A percentile compares a stretch with the other conserved stretches of the same genome.
These are phyloP conservation scores for Xylaria longipes DNA, from an alignment of 495 filamentous ascomycete genomes.

Conservation along the genomic window DNA sequence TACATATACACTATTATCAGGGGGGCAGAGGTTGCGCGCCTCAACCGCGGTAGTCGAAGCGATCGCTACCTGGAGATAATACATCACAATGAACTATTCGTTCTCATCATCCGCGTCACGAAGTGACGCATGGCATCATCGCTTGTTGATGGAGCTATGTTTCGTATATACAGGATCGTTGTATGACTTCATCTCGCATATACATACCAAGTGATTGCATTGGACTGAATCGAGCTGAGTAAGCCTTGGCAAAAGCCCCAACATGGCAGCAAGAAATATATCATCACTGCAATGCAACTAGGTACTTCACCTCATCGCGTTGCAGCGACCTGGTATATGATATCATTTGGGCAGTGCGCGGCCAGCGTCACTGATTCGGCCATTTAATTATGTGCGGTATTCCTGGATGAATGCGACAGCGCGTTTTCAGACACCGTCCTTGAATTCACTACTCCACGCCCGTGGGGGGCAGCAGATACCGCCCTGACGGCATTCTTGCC, in stretches of 20 bases:
- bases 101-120: not conserved
- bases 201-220: not conserved
- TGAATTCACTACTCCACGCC: not conserved
- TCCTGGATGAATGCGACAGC: not conserved
- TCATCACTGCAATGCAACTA: not conserved
- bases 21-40: not conserved
- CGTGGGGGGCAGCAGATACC: no score
- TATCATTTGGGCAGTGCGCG: no score
- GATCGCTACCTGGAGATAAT: not conserved
- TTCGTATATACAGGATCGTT: not conserved
- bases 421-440: not conserved
- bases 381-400: not conserved
- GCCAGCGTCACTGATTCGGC: not conserved
- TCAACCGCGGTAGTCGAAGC: not conserved
- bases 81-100: not conserved
- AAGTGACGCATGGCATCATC: not conserved
- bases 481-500: no score
- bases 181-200: conserved; percentile 17
- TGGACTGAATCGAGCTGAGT: not conserved
- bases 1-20: not conserved
- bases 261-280: not conserved
- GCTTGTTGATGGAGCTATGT: not conserved
- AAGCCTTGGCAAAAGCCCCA: not conserved
- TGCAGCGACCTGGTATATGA: not conserved
- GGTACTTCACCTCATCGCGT: not conserved